Evolutionary conservation across 257 asterid genomes (phyloP).

Genomic region (Petrea volubilis): DNA sequence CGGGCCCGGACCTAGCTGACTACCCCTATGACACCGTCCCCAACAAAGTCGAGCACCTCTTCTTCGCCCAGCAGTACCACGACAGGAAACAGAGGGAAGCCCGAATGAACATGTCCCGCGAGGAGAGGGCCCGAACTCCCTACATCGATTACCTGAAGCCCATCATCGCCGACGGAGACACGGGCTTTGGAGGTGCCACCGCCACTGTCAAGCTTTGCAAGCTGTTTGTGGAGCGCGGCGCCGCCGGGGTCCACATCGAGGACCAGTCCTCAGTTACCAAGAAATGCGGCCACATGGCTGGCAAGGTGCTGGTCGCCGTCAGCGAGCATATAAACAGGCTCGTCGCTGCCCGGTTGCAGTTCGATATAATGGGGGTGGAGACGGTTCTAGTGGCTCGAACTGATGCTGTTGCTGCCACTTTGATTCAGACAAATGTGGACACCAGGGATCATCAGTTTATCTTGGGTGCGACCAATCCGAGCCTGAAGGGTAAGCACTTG

Average conservation of each 20-base stretch:
- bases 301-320: slow-evolving; percentile 84
- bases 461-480: slow-evolving; percentile 73
- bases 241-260: slow-evolving; percentile 98
- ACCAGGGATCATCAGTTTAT: slow-evolving; percentile 90
- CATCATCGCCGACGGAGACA: slow-evolving; percentile 95
- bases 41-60: slow-evolving; percentile 94
- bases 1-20: slow-evolving; percentile 98
- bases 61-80: slow-evolving; percentile 91
- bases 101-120: slow-evolving; percentile 74
- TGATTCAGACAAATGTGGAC: slow-evolving; percentile 91
- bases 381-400: slow-evolving; percentile 90
- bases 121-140: slow-evolving; percentile 73
- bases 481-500: slow-evolving; percentile 60
- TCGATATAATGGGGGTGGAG: slow-evolving; percentile 92
- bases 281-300: slow-evolving; percentile 99
- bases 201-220: slow-evolving; percentile 95
- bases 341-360: slow-evolving; percentile 92
- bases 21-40: slow-evolving; percentile 98
- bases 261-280: slow-evolving; percentile 92
- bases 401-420: slow-evolving; percentile 85
- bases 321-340: slow-evolving; percentile 89
- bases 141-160: slow-evolving; percentile 85
- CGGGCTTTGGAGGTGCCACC: slow-evolving; percentile 97
- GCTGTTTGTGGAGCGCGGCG: slow-evolving; percentile 96
- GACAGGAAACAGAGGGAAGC: slow-evolving; percentile 96